Evolutionary conservation across 2,329 filamentous ascomycete species (phyloP).

Genomic region (Clarireedia paspali): DNA sequence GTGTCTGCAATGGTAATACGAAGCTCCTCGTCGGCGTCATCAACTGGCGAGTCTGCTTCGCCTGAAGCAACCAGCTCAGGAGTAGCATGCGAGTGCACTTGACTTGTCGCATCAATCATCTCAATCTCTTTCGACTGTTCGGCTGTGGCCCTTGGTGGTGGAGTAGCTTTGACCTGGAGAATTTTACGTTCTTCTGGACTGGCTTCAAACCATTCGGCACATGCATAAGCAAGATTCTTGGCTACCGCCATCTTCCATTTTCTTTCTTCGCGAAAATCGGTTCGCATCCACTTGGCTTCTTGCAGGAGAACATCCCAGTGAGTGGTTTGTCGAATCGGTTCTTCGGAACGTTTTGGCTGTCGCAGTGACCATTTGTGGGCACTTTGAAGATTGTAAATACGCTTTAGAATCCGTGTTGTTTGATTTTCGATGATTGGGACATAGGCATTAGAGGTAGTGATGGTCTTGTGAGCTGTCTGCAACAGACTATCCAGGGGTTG

Average conservation of each 20-base stretch:
- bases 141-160: slow-evolving; percentile 30
- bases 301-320: slow-evolving; percentile 83
- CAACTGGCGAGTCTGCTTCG: slow-evolving; percentile 49
- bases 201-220: slow-evolving; percentile 71
- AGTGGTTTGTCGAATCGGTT: slow-evolving; percentile 67
- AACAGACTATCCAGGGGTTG: slow-evolving; percentile 64
- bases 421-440: slow-evolving; percentile 79
- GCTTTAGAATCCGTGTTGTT: slow-evolving; percentile 75
- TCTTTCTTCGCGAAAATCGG: slow-evolving; percentile 86
- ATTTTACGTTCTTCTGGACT: slow-evolving; percentile 52
- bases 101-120: slow-evolving; percentile 24
- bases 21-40: slow-evolving; percentile 33
- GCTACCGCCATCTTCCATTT: slow-evolving; percentile 88
- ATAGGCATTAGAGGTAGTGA: slow-evolving; percentile 78
- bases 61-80: slow-evolving; percentile 61
- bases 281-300: slow-evolving; percentile 97
- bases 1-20: slow-evolving; percentile 32
- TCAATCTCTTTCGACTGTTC: slow-evolving; percentile 28
- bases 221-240: slow-evolving; percentile 71
- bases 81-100: slow-evolving; percentile 40
- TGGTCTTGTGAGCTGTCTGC: slow-evolving; percentile 77
- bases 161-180: slow-evolving; percentile 61
- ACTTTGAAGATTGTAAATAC: slow-evolving; percentile 86
- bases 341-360: slow-evolving; percentile 76
- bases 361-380: slow-evolving; percentile 87